phyloP scores from a whole-genome alignment of 345 rosid genomes.

The Eucalyptus tenuipes region DNA sequence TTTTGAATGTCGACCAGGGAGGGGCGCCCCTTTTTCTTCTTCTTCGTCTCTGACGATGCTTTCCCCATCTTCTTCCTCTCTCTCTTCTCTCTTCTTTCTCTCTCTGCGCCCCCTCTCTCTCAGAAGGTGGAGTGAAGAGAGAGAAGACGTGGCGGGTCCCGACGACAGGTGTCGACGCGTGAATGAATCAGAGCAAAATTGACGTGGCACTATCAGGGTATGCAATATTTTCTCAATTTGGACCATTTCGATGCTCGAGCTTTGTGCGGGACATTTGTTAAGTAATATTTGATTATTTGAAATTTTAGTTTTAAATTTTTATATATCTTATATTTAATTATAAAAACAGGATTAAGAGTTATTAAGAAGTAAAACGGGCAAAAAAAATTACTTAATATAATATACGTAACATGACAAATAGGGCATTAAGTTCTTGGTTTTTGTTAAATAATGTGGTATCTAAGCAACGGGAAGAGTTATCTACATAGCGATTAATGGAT shows the following conservation, averaged over 20 bases:
- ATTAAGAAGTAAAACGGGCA: not conserved
- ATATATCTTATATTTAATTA: not conserved
- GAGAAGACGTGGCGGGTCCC: too few relatives aligned
- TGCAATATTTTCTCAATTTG: too few relatives aligned
- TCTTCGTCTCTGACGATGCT: too few relatives aligned
- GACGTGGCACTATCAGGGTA: too few relatives aligned
- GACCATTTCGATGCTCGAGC: not conserved
- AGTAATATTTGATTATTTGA: not conserved
- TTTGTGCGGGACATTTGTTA: not conserved
- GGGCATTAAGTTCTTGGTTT: not conserved
- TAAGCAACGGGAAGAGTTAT: not conserved
- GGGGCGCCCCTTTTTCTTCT: too few relatives aligned
- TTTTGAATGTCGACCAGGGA: too few relatives aligned
- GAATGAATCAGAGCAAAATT: too few relatives aligned
- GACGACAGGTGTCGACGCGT: too few relatives aligned
- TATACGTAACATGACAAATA: not conserved
- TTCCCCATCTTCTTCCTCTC: too few relatives aligned
- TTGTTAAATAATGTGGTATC: not conserved
- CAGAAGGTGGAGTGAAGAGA: too few relatives aligned
- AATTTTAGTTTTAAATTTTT: not conserved
- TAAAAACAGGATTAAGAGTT: not conserved
- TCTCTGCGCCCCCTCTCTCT: too few relatives aligned
- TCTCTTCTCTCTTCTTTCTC: too few relatives aligned
- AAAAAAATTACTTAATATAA: not conserved
- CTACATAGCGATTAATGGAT: not conserved